phyloP scores from a whole-genome alignment of 1,284 basidiomycete genomes.

The Golubevia pallescens region DNA sequence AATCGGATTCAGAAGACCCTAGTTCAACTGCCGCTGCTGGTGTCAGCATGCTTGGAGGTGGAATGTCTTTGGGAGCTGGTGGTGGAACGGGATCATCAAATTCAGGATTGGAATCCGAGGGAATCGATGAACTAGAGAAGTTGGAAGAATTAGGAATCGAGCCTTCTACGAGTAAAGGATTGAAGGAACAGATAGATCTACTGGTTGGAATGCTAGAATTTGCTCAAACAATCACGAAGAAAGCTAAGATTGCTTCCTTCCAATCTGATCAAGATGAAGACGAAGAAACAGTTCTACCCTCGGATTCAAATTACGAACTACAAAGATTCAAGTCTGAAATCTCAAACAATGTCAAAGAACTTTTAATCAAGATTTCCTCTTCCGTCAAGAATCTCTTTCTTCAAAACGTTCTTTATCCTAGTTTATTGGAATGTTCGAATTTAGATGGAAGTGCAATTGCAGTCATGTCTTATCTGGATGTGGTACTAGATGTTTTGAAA shows the following conservation, averaged over 20 bases:
- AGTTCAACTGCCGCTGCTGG: not conserved
- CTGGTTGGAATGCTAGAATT: not conserved
- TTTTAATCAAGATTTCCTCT: conserved; percentile 28
- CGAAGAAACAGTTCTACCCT: conserved; percentile 1
- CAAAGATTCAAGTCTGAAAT: no score
- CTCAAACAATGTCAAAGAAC: conserved; percentile 14
- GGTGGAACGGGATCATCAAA: no score
- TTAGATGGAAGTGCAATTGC: conserved; percentile 91
- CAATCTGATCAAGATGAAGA: not conserved
- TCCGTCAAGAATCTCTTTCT: conserved; percentile 85
- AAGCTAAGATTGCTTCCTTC: not conserved
- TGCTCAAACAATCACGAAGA: not conserved
- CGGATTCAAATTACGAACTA: no score
- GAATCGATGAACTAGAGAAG: not conserved
- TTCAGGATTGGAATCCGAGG: not conserved
- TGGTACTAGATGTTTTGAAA: conserved; percentile 59
- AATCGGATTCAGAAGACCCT: no score
- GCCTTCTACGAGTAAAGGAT: not conserved
- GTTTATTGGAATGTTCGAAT: conserved; percentile 90
- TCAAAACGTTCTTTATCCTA: conserved; percentile 90
- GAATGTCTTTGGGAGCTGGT: no score
- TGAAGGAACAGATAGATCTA: not conserved
- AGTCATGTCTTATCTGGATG: conserved; percentile 94
- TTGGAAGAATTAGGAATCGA: not conserved
- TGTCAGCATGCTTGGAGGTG: no score